Evolutionary conservation across 768 basidiomycete species (phyloP), one percentile per base, ranked within the genome.

Genomic region (Tephrocybe sp.): DNA sequence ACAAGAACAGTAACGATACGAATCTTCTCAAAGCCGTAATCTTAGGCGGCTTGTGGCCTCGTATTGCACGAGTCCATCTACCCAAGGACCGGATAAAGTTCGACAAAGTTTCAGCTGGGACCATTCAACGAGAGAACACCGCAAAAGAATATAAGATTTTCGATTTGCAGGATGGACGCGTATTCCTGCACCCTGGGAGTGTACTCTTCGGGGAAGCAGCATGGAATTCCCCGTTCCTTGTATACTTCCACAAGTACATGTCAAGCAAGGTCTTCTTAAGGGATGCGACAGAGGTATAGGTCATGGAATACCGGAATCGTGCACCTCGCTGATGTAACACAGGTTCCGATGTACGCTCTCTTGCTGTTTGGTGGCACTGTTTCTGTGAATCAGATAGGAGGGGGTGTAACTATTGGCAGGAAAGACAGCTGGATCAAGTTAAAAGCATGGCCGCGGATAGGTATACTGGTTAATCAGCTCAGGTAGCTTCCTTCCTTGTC

Each of bases 331-430:
- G 4, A 19, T 22, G 12, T 16, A 23, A 31, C 27, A 18, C 25
- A 93, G 88, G 77, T 94, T n/a, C 91, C 93, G 5, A 69, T 93
- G n/a, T 94, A 91, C 62, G 88, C 83, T 1, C 68, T 94, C 12
- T 67, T 97, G 23, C 71, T 97, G 7, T 92, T 95, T 57, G 93
- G 93, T 2, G 92, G 91, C 0, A 72, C 76, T 4, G 82, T 97
- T 15, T 68, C 79, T 4, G 81, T 93, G 45, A 85, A 94, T 57
- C 89, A 93, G 57, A 75, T 91, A 36, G 80, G 74, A 9, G 89
- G 91, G n/a, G 90, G 88, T 0, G 64, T 94, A 34, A 80, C 77
- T 3, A 66, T 90, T 25, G 79, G 79, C 6, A 75, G 68, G 13
- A 78, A 76, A 38, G 76, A 79, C 19, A 69, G 71, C 21, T 62